These are phyloP conservation scores for Phytophthora sp. DNA, from an alignment of 352 stramenopile genomes.

Conservation along the genomic window DNA sequence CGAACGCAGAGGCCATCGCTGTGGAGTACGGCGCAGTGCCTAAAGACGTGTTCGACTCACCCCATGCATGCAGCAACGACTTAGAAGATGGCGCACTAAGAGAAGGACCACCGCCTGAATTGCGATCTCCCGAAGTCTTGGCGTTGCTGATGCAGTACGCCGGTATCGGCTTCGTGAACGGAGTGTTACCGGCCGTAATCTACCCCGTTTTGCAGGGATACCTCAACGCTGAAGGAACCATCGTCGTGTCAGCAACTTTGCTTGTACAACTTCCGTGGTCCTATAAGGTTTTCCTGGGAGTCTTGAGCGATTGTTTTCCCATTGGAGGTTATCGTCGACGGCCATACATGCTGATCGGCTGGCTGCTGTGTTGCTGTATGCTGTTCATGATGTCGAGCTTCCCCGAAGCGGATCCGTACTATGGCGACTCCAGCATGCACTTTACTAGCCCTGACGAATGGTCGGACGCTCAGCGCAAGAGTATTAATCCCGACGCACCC, in stretches of 20 bases:
- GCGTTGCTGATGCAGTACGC: constrained; percentile 60
- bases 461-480: constrained; percentile 39
- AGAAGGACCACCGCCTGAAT: constrained; percentile 31
- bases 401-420: constrained; percentile 55
- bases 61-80: background rate
- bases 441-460: constrained; percentile 40
- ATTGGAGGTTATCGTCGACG: constrained; percentile 58
- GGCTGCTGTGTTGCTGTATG: constrained; percentile 54
- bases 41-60: background rate
- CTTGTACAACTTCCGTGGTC: constrained; percentile 65
- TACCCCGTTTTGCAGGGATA: constrained; percentile 70
- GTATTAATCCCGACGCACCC: constrained; percentile 47
- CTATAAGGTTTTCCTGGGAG: constrained; percentile 64
- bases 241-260: constrained; percentile 51
- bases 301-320: constrained; percentile 71
- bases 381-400: constrained; percentile 54
- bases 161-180: constrained; percentile 56
- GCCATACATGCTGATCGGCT: constrained; percentile 68
- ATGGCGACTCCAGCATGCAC: constrained; percentile 39
- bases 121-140: constrained; percentile 44
- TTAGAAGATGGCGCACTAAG: constrained; percentile 44
- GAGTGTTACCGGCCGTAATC: constrained; percentile 51
- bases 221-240: constrained; percentile 62
- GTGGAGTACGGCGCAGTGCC: constrained; percentile 10
- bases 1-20: constrained; percentile 1